phyloP scores from a whole-genome alignment of 2,329 filamentous ascomycete species.

The Penicillium janthinellum region DNA sequence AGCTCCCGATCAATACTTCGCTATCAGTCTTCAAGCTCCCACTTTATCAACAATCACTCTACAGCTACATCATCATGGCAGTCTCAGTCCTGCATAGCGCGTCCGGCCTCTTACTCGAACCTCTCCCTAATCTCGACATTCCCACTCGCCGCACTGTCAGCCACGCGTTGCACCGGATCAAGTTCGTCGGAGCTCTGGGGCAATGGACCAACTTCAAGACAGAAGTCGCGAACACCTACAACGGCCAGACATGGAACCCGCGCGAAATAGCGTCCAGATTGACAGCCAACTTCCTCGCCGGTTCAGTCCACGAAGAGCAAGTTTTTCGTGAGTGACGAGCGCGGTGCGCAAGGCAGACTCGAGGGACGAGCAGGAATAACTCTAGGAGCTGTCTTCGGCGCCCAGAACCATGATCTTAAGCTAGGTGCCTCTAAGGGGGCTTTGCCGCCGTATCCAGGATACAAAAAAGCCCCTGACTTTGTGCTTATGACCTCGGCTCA shows the following conservation, averaged over 20 bases:
- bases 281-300: not conserved
- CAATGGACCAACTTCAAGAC: not conserved
- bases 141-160: not conserved
- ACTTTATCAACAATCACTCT: not conserved
- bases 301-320: not conserved
- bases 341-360: not conserved
- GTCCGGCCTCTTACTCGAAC: not conserved
- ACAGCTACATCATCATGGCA: not conserved
- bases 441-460: not conserved
- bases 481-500: not conserved
- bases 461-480: not conserved
- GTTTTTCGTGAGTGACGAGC: constrained; percentile 1
- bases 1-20: not conserved
- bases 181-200: constrained; percentile 1
- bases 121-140: constrained; percentile 1
- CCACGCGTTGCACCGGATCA: not conserved
- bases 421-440: not conserved
- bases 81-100: not conserved
- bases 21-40: not conserved
- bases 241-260: not conserved
- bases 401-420: not conserved
- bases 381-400: not conserved
- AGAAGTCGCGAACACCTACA: not conserved
- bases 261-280: not conserved
- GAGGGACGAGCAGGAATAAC: not conserved